phyloP scores from a whole-genome alignment of 805 yeast species.

The Kodamaea lidongshanica region DNA sequence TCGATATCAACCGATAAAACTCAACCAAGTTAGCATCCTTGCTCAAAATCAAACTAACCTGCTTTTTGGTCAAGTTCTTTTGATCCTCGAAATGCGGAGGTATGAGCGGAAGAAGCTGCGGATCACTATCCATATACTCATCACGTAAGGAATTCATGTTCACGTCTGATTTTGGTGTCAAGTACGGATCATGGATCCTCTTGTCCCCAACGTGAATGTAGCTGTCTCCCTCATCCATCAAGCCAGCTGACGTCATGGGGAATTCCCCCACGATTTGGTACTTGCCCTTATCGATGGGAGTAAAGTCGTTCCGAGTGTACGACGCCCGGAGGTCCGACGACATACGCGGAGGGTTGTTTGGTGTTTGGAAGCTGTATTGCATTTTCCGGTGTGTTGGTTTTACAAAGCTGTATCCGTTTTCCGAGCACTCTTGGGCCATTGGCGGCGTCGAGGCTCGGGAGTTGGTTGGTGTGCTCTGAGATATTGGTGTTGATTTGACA shows the following conservation, averaged over 20 bases:
- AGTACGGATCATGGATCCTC: slow-evolving; percentile 31
- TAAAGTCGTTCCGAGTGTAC: slow-evolving; percentile 9
- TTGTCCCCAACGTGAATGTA: slow-evolving; percentile 33
- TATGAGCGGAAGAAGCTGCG: slow-evolving; percentile 8
- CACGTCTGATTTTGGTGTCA: slow-evolving; percentile 7
- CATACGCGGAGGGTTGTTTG: slow-evolving; percentile 8
- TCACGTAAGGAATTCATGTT: slow-evolving; percentile 1
- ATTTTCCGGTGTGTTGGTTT: slow-evolving; percentile 15
- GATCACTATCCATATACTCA: slow-evolving; percentile 7
- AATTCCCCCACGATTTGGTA: slow-evolving; percentile 28
- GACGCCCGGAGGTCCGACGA: slow-evolving; percentile 9
- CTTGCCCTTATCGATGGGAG: slow-evolving; percentile 10
- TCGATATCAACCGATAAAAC: slow-evolving; percentile 23
- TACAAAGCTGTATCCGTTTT: slow-evolving; percentile 41
- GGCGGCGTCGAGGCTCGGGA: slow-evolving; percentile 32
- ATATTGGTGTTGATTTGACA: slow-evolving; percentile 34
- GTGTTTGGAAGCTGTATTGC: slow-evolving; percentile 15
- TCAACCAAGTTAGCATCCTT: slow-evolving; percentile 17
- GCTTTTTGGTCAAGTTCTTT: slow-evolving; percentile 5
- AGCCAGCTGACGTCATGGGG: slow-evolving; percentile 25
- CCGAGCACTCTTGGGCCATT: slow-evolving; percentile 27
- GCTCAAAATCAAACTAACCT: slow-evolving; percentile 14
- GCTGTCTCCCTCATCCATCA: slow-evolving; percentile 29
- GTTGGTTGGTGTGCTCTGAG: slow-evolving; percentile 40
- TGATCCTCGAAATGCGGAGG: slow-evolving; percentile 11